These are phyloP conservation scores for Lactarius hengduanensis DNA, from an alignment of 768 basidiomycete species.

Conservation along the genomic window DNA sequence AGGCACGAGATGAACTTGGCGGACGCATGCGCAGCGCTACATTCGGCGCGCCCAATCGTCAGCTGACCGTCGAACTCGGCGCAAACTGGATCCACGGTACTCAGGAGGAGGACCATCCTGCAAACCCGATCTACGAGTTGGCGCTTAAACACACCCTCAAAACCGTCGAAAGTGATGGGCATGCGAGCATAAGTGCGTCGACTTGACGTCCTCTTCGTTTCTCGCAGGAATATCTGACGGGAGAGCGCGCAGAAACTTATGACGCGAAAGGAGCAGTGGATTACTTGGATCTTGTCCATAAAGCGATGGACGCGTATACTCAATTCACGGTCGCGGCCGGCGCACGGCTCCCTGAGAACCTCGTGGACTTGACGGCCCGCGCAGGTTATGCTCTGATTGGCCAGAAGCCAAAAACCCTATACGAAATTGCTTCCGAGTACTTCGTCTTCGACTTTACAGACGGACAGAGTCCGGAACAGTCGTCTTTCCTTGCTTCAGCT, in stretches of 20 bases:
- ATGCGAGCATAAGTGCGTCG: slow-evolving; percentile 33
- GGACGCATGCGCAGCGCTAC: slow-evolving; percentile 48
- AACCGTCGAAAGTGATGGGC: slow-evolving; percentile 41
- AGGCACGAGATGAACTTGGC: slow-evolving; percentile 53
- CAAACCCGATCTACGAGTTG: slow-evolving; percentile 58
- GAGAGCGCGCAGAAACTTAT: slow-evolving; percentile 43
- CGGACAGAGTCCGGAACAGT: slow-evolving; percentile 55
- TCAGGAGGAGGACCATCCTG: slow-evolving; percentile 44
- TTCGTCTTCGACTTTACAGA: slow-evolving; percentile 51
- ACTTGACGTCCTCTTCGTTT: too few relatives aligned
- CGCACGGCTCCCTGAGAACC: slow-evolving; percentile 38
- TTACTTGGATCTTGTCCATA: slow-evolving; percentile 45
- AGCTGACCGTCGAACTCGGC: slow-evolving; percentile 46
- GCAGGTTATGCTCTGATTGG: slow-evolving; percentile 51
- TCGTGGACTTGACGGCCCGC: slow-evolving; percentile 50
- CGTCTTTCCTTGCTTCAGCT: slow-evolving; percentile 54
- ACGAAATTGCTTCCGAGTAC: slow-evolving; percentile 53
- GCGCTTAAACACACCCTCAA: slow-evolving; percentile 50
- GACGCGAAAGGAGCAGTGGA: slow-evolving; percentile 47
- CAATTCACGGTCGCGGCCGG: slow-evolving; percentile 44
- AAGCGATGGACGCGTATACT: slow-evolving; percentile 40
- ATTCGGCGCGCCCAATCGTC: slow-evolving; percentile 41
- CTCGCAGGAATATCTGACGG: neutral
- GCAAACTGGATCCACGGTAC: slow-evolving; percentile 43
- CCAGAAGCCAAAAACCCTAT: slow-evolving; percentile 43